These are phyloP conservation scores for Lotus japonicus DNA, from an alignment of 306 rosid species.

Conservation along the genomic window DNA sequence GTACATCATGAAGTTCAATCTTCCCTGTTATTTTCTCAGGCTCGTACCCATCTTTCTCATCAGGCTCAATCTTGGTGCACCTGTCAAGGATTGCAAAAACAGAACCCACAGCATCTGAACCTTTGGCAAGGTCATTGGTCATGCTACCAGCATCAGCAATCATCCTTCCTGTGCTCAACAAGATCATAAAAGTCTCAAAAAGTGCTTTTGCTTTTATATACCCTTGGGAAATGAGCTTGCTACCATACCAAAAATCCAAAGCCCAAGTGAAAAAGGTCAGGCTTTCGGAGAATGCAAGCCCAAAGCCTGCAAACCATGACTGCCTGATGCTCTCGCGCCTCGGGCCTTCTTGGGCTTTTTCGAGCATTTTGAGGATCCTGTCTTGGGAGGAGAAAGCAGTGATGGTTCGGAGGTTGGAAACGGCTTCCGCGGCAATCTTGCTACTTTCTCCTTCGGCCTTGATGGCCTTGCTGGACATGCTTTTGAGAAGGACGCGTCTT, in stretches of 20 bases:
- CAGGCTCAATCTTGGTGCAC: constrained; percentile 60
- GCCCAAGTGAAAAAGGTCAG: constrained; percentile 57
- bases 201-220: constrained; percentile 37
- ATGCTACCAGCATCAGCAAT: constrained; percentile 92
- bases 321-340: constrained; percentile 53
- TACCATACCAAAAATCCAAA: constrained; percentile 81
- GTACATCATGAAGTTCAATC: constrained; percentile 40
- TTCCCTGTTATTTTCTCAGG: constrained; percentile 44
- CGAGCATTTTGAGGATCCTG: constrained; percentile 66
- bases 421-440: constrained; percentile 92
- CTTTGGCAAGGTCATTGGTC: constrained; percentile 77
- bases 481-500: constrained; percentile 58
- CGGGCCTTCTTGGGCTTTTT: constrained; percentile 70
- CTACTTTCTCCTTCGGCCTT: constrained; percentile 66
- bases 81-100: constrained; percentile 68
- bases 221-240: constrained; percentile 49
- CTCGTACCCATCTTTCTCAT: constrained; percentile 42
- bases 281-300: constrained; percentile 64
- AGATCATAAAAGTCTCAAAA: constrained; percentile 68
- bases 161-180: constrained; percentile 72
- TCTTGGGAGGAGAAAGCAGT: constrained; percentile 86
- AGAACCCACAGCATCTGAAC: constrained; percentile 60
- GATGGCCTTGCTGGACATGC: constrained; percentile 52
- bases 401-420: constrained; percentile 70
- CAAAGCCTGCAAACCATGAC: constrained; percentile 82